Evolutionary conservation across 139 green algal species (phyloP).

Genomic region (Chlamydomonas schloesseri): DNA sequence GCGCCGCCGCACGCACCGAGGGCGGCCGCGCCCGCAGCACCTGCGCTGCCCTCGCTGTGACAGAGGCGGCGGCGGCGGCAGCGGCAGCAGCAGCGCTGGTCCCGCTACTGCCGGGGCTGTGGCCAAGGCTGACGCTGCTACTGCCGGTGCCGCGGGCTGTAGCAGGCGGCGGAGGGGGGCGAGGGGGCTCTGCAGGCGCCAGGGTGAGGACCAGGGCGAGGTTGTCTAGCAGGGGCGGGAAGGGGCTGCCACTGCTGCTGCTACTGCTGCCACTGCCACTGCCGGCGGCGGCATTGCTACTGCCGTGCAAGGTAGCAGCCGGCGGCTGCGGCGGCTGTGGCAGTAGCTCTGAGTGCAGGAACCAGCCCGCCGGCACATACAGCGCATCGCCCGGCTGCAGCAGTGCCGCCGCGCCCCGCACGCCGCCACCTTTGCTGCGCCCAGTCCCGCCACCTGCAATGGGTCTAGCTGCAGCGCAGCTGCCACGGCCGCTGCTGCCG

Average conservation of each 20-base stretch:
- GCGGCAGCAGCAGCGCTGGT: too few relatives aligned
- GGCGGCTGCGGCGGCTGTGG: background rate
- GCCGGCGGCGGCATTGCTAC: background rate
- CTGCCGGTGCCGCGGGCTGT: too few relatives aligned
- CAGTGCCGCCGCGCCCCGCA: background rate
- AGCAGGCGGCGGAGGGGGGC: too few relatives aligned
- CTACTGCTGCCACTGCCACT: background rate
- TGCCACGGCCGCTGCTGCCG: too few relatives aligned
- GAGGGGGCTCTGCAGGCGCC: background rate
- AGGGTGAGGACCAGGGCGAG: slow-evolving; percentile 8
- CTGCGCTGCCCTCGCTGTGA: too few relatives aligned
- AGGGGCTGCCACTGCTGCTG: background rate
- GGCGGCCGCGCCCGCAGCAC: background rate
- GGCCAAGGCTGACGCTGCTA: too few relatives aligned
- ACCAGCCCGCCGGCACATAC: slow-evolving; percentile 54
- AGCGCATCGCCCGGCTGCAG: slow-evolving; percentile 48
- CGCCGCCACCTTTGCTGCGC: background rate
- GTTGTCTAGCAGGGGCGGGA: background rate
- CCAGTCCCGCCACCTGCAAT: too few relatives aligned
- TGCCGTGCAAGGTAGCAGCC: background rate
- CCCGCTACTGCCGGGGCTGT: too few relatives aligned
- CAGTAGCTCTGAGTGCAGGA: slow-evolving; percentile 45
- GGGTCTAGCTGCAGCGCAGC: too few relatives aligned
- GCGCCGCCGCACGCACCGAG: background rate
- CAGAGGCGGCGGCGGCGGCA: too few relatives aligned